Base-by-base conservation (phyloP, 78 protist genomes). In the Fonticula alba region DNA sequence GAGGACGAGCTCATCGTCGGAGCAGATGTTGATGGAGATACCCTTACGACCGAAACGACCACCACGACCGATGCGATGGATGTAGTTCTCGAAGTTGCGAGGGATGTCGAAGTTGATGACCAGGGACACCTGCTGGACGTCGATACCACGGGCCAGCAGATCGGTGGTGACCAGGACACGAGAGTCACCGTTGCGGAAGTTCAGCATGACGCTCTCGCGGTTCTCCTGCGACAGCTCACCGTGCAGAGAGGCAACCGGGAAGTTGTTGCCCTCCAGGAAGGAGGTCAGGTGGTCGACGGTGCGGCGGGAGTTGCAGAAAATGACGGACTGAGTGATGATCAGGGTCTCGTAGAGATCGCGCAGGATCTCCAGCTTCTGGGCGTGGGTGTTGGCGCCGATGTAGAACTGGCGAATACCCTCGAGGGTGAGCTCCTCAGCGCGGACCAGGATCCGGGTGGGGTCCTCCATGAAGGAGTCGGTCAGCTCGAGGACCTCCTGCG, bases 401-500 rank as follows among this genome's bases (percentile, higher is more conserved):
- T 78, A 97, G 78, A 86, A 97, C 81, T 97, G 99, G 73, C 82
- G 79, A 80, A 97, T 89, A 52, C 95, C 97, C 35, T 86, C 87
- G 35, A 89, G 76, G 5, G 92, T 85, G 19, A 89, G 73, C 75
- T 84, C 88, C 50, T 80, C 80, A 35, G 84, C 79, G 81, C 94
- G 94, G 62, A 96, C 98, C 11, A 96, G 80, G 64, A 96, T 92
- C 38, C 87, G 76, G 67, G 86, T 71, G 56, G 99, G 99, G 43
- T 89, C 81, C 49, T 88, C 71, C 99, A 97, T 93, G 78, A 97
- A 95, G 66, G 69, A 75, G 32, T 55, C 27, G 54, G 99, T 93
- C 67, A 97, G 74, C 64, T 89, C 96, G 41, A 97, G 78, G 51
- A 95, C 92, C 41, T 86, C 95, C 1, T 66, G 66, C 29, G 99